A percentile compares a stretch with the other conserved stretches of the same genome.
Conservation (phyloP, 2,329 filamentous ascomycete species). For the Macrophomina pseudophaseolina region DNA sequence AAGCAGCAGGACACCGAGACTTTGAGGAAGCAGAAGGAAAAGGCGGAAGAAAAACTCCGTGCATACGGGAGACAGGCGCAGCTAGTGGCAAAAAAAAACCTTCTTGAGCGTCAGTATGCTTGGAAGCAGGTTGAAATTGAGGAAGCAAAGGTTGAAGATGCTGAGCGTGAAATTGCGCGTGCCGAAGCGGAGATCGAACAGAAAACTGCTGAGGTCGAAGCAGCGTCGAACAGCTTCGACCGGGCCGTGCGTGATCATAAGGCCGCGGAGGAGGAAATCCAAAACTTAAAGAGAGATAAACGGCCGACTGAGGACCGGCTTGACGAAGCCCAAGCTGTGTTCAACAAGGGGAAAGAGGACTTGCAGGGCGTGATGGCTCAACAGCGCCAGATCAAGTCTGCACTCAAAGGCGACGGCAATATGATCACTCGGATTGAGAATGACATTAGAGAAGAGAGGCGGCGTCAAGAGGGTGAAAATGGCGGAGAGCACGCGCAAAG, state of each 20-base stretch:
- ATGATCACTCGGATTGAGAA: constrained; percentile 51
- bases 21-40: constrained; percentile 63
- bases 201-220: constrained; percentile 51
- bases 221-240: constrained; percentile 49
- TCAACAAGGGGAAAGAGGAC: constrained; percentile 59
- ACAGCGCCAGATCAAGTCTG: constrained; percentile 61
- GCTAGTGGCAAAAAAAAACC: constrained; percentile 65
- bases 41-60: constrained; percentile 68
- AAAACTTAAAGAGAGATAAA: constrained; percentile 43
- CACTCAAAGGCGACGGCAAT: constrained; percentile 63
- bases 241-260: constrained; percentile 48
- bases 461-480: constrained; percentile 65
- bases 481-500: constrained; percentile 72
- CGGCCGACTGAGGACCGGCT: constrained; percentile 54
- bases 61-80: constrained; percentile 65
- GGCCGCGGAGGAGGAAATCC: constrained; percentile 42
- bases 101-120: constrained; percentile 70
- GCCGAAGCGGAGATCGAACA: constrained; percentile 51
- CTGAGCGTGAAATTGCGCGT: constrained; percentile 31
- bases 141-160: constrained; percentile 57
- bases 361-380: constrained; percentile 60
- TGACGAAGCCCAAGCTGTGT: constrained; percentile 57
- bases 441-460: constrained; percentile 61
- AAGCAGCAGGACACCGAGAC: constrained; percentile 67
- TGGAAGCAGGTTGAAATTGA: constrained; percentile 79